Percentiles rank a stretch among this genome's conserved stretches.
phyloP scores from a whole-genome alignment of 2,329 filamentous ascomycete genomes.

The Pseudocercospora crystallina region DNA sequence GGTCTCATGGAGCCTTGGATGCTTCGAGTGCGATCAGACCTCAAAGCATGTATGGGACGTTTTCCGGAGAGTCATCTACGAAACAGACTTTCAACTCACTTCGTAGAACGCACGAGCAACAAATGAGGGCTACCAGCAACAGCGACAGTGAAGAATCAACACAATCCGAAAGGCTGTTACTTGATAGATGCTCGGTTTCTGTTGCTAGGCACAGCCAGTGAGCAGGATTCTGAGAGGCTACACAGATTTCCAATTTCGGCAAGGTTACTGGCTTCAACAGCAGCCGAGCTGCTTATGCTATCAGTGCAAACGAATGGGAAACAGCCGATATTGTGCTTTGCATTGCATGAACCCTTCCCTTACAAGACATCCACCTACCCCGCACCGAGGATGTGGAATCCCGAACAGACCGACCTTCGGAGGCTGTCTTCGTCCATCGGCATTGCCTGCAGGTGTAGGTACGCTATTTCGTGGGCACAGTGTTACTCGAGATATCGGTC shows the following conservation, averaged over 20 bases:
- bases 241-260: too few species aligned
- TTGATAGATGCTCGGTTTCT: conserved; percentile 3
- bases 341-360: background rate
- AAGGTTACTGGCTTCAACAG: background rate
- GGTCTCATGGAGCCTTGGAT: background rate
- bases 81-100: too few species aligned
- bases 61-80: too few species aligned
- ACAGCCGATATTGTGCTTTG: background rate
- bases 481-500: too few species aligned
- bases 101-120: too few species aligned
- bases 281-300: background rate
- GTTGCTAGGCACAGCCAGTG: conserved; percentile 6
- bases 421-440: too few species aligned
- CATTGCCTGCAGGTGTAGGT: background rate
- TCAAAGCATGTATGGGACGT: too few species aligned
- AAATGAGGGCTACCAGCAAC: background rate
- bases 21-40: background rate
- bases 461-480: background rate
- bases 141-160: background rate
- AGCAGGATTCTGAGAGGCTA: too few species aligned
- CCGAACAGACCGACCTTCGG: too few species aligned
- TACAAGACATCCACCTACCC: background rate
- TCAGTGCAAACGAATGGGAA: too few species aligned
- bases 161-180: background rate
- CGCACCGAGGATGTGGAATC: background rate